Evolutionary conservation across 2,329 filamentous ascomycete genomes (phyloP).

Genomic region (Talaromyces funiculosus): DNA sequence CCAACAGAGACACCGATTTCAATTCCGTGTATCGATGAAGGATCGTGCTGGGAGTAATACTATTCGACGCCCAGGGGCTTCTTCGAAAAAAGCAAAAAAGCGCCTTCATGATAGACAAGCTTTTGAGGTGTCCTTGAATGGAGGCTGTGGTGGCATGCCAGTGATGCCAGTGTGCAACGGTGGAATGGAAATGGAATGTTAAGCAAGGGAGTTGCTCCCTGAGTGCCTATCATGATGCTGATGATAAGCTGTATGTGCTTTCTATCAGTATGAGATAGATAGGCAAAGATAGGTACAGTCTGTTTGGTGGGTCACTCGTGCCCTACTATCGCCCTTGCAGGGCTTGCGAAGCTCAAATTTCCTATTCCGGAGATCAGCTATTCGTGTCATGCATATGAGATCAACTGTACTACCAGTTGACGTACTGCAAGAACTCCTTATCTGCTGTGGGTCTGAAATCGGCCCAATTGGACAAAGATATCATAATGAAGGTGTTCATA

Average conservation of each 20-base stretch:
- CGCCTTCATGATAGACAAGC: background rate
- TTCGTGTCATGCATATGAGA: background rate
- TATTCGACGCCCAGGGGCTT: background rate
- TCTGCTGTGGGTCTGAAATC: no score
- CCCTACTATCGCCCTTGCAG: conserved; percentile 8
- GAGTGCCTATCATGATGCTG: background rate
- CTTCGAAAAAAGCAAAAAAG: background rate
- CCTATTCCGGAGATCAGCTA: conserved; percentile 1
- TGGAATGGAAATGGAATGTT: conserved; percentile 14
- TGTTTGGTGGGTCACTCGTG: background rate
- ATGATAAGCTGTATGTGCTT: background rate
- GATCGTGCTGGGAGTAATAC: background rate
- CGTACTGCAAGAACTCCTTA: background rate
- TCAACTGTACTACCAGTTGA: background rate
- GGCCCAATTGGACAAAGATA: background rate
- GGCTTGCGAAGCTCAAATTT: conserved; percentile 7
- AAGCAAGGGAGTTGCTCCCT: conserved; percentile 9
- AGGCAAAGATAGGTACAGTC: background rate
- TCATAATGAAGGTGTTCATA: background rate
- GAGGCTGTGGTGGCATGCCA: background rate
- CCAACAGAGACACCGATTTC: background rate
- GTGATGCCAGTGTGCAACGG: background rate
- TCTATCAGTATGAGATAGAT: background rate
- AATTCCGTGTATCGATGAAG: background rate
- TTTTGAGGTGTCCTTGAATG: background rate